Base-by-base conservation (phyloP, 1,284 basidiomycete species). In the Naganishia sp. region DNA sequence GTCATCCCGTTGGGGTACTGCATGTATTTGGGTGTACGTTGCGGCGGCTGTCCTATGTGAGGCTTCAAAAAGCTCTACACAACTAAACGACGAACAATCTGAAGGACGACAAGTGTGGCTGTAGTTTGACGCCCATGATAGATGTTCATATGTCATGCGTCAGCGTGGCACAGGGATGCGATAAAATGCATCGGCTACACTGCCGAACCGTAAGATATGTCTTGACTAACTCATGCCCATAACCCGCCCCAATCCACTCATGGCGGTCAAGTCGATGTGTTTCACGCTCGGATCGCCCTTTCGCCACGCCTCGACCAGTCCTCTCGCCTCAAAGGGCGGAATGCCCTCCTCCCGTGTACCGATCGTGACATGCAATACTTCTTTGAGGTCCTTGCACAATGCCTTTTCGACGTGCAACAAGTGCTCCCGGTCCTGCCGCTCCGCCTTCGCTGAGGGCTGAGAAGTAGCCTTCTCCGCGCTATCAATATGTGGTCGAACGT, bases 341-440 rank as follows among this genome's bases (percentile, higher is more conserved):
- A 95, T 82, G 2, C 80, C 78, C 18, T 78, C 75, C 48, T 83
- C 74, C 63, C 76, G 73, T 5, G 92, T 95, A 2, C 92, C 96
- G 4, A 98, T 86, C 0, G 96, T 99, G 67, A 99, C 85, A 76
- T 99, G 96, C 70, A 94, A 76, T 68, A 84, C 70, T 13, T 80
- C 72, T 67, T 79, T 80, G 13, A 87, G 72, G 18, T 84, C 83
- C 16, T 80, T 74, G 0, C 84, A 81, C 23, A 94, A 43, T 52
- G 72, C 52, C 70, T 73, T 3, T 77, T 76, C 23, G 55, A 89
- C 66, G 10, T 70, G 53, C 18, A 42, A 45, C 56, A 53, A 25
- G 42, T 55, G 54, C 39, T 55, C 43, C 57, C 10, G 43, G 42
- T 50, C 64, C 67, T 18, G 63, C 50, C 48, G 55, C 63, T 55